phyloP scores from a whole-genome alignment of 345 rosid genomes.

The Geranium rotundifolium region DNA sequence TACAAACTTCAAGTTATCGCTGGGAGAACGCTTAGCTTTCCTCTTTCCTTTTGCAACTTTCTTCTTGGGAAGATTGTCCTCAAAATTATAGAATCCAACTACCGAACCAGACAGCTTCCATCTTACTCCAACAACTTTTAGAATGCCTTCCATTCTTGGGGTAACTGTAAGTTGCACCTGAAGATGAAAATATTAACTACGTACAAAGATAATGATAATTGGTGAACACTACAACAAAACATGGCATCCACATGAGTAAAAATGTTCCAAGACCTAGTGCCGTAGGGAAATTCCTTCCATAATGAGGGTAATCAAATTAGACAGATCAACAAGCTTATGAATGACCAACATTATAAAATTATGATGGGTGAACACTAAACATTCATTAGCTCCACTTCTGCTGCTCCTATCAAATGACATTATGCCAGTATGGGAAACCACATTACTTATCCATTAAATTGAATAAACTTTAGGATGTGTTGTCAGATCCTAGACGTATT shows the following conservation, averaged over 20 bases:
- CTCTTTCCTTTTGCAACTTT: slow-evolving; percentile 2
- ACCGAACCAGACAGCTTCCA: slow-evolving; percentile 86
- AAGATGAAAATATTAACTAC: slow-evolving; percentile 8
- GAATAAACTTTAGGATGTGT: background rate
- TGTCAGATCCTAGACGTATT: background rate
- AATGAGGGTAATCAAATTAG: no score
- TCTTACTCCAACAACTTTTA: slow-evolving; percentile 76
- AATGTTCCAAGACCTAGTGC: no score
- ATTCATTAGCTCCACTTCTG: background rate
- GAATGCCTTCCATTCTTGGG: slow-evolving; percentile 71
- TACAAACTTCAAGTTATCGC: slow-evolving; percentile 50
- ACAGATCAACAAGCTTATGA: no score
- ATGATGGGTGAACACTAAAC: no score
- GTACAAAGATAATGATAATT: background rate
- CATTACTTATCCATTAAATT: background rate
- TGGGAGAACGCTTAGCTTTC: slow-evolving; percentile 12
- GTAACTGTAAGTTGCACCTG: slow-evolving; percentile 86
- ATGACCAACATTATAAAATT: no score
- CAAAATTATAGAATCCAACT: slow-evolving; percentile 58
- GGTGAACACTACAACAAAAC: no score
- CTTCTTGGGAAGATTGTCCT: slow-evolving; percentile 34
- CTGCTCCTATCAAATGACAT: background rate
- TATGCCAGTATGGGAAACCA: background rate
- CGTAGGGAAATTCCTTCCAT: no score
- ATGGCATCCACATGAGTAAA: no score